Conservation (phyloP, 192 early-diverging fungal genomes). For the Physocladia obscura region DNA sequence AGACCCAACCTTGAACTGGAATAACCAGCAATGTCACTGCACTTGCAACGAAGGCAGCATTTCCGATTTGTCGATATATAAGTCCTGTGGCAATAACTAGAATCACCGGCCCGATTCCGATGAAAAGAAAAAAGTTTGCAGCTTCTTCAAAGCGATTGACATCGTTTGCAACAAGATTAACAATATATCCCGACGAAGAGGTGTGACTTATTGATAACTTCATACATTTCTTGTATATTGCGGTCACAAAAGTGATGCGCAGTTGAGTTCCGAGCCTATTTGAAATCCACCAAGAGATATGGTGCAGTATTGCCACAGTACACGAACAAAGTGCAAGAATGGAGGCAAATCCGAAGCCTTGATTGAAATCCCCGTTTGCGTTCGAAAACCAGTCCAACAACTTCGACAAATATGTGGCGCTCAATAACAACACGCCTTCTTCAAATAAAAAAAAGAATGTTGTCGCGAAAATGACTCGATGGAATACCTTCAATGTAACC, state of each 20-base stretch:
- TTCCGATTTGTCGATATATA: conserved; percentile 39
- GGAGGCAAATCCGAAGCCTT: not conserved
- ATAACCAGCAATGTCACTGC: conserved; percentile 25
- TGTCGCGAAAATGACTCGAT: not conserved
- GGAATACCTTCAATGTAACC: conserved; percentile 1
- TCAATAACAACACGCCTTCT: not conserved
- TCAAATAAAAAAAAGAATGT: not conserved
- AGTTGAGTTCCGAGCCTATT: conserved; percentile 34
- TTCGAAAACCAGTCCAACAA: conserved; percentile 11
- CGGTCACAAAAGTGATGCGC: conserved; percentile 33
- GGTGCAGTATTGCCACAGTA: conserved; percentile 8
- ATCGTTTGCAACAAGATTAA: conserved; percentile 45
- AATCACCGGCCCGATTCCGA: conserved; percentile 29
- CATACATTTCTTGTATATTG: conserved; percentile 39
- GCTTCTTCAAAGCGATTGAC: conserved; percentile 43
- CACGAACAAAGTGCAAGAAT: not conserved
- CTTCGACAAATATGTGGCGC: not conserved
- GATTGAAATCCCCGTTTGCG: not conserved
- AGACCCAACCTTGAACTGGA: conserved; percentile 32
- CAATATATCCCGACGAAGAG: conserved; percentile 40
- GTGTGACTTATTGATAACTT: conserved; percentile 36
- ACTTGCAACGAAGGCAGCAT: conserved; percentile 22
- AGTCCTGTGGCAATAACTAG: conserved; percentile 16
- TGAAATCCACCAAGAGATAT: conserved; percentile 9
- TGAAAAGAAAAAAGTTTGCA: conserved; percentile 23